phyloP scores from a whole-genome alignment of 352 stramenopile species.

The Blastocystis sp. region DNA sequence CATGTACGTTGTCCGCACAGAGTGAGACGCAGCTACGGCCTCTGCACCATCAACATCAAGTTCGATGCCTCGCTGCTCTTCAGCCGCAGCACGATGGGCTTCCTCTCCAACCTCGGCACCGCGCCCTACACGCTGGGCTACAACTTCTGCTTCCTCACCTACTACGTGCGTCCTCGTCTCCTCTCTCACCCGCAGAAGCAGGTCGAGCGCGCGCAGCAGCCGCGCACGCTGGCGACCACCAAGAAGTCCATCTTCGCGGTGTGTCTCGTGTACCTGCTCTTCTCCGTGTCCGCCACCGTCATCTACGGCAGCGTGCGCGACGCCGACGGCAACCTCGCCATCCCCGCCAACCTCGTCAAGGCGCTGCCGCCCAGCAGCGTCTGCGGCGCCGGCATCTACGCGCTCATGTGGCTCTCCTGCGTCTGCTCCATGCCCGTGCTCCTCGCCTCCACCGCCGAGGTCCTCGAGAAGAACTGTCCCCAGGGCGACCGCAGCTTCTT shows the following conservation, averaged over 20 bases:
- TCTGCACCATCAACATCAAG: neutral
- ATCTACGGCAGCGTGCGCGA: neutral
- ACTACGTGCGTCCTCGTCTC: neutral
- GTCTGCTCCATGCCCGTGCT: constrained; percentile 8
- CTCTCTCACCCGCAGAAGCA: neutral
- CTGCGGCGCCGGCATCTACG: constrained; percentile 1
- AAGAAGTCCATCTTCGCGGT: constrained; percentile 15
- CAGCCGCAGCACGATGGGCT: neutral
- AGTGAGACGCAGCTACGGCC: neutral
- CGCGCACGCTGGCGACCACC: neutral
- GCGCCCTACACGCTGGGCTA: constrained; percentile 43
- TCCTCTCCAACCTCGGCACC: neutral
- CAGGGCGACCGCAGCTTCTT: neutral
- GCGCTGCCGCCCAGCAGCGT: neutral
- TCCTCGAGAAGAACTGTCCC: constrained; percentile 40
- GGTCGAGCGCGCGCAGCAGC: neutral
- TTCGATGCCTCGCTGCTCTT: constrained; percentile 8
- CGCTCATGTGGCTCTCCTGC: constrained; percentile 32
- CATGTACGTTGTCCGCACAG: neutral
- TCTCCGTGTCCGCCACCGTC: neutral
- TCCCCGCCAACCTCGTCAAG: neutral
- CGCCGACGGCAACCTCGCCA: neutral
- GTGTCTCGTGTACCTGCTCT: constrained; percentile 1
- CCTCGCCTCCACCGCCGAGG: neutral
- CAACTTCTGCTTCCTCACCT: constrained; percentile 50